Percentiles rank a stretch among this genome's conserved stretches.
phyloP scores from a whole-genome alignment of 2,329 filamentous ascomycete genomes.

The Calonectria fujianensis region DNA sequence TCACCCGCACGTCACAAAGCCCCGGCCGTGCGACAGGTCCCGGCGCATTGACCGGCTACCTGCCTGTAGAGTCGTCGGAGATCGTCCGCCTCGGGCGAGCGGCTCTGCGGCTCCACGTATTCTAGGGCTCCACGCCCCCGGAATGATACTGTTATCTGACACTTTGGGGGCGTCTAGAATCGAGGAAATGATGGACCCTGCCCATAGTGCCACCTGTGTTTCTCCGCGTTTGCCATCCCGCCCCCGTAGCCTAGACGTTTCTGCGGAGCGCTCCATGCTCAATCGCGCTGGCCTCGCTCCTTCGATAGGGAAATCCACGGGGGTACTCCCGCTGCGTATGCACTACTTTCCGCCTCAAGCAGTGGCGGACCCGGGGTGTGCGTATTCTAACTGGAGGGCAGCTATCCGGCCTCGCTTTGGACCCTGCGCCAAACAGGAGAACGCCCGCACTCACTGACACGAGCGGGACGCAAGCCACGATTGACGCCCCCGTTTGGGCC shows the following conservation, averaged over 20 bases:
- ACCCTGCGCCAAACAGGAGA: constrained; percentile 36
- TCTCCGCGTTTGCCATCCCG: constrained; percentile 29
- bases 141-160: constrained; percentile 43
- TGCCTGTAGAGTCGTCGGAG: constrained; percentile 41
- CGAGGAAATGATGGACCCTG: constrained; percentile 29
- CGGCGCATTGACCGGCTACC: constrained; percentile 24
- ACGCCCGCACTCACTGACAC: constrained; percentile 33
- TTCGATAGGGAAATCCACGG: constrained; percentile 29
- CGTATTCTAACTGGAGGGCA: constrained; percentile 15
- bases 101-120: constrained; percentile 49
- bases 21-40: constrained; percentile 29
- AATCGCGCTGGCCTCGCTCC: constrained; percentile 34
- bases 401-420: constrained; percentile 28
- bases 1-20: constrained; percentile 29
- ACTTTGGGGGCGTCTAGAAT: constrained; percentile 17
- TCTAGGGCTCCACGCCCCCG: constrained; percentile 43
- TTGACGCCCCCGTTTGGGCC: constrained; percentile 15
- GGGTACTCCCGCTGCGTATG: not conserved
- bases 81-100: constrained; percentile 49
- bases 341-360: constrained; percentile 15
- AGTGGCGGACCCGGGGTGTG: constrained; percentile 33
- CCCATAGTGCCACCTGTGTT: constrained; percentile 38
- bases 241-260: constrained; percentile 39
- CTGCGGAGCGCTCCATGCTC: constrained; percentile 39
- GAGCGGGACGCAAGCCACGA: constrained; percentile 36